Conservation (phyloP, 805 yeast species). For the Myxozyma neglecta region DNA sequence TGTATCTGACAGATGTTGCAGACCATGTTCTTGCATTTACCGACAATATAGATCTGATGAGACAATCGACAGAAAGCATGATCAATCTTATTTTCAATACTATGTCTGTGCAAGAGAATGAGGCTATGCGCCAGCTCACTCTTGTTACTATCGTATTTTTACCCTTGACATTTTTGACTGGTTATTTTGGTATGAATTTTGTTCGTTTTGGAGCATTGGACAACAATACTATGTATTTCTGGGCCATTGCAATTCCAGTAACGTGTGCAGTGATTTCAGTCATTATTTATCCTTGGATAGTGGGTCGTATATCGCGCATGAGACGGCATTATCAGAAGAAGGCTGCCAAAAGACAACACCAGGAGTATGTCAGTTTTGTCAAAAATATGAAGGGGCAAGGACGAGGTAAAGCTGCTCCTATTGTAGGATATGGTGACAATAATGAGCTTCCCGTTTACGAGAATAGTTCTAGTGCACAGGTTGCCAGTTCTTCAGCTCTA, state of each 20-base stretch:
- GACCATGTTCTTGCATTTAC: conserved; percentile 51
- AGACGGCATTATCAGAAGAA: conserved; percentile 14
- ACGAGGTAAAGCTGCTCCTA: not conserved
- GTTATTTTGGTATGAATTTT: conserved; percentile 62
- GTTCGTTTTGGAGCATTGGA: conserved; percentile 45
- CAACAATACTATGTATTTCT: conserved; percentile 46
- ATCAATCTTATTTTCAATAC: conserved; percentile 58
- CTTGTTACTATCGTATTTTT: conserved; percentile 59
- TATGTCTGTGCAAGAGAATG: conserved; percentile 55
- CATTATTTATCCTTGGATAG: conserved; percentile 33
- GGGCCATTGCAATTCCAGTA: conserved; percentile 49
- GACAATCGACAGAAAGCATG: conserved; percentile 51
- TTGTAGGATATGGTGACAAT: conserved; percentile 5
- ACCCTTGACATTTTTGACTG: conserved; percentile 61
- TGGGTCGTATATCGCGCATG: not conserved
- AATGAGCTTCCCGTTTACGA: conserved; percentile 1
- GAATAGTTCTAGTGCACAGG: not conserved
- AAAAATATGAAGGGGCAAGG: not conserved
- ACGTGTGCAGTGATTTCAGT: conserved; percentile 37
- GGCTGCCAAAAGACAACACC: not conserved
- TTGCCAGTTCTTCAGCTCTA: not conserved
- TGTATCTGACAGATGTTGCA: conserved; percentile 56
- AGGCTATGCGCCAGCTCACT: conserved; percentile 55
- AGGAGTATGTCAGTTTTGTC: not conserved
- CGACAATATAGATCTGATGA: conserved; percentile 57